phyloP scores from a whole-genome alignment of 352 stramenopile species.

The Phytophthora pini region DNA sequence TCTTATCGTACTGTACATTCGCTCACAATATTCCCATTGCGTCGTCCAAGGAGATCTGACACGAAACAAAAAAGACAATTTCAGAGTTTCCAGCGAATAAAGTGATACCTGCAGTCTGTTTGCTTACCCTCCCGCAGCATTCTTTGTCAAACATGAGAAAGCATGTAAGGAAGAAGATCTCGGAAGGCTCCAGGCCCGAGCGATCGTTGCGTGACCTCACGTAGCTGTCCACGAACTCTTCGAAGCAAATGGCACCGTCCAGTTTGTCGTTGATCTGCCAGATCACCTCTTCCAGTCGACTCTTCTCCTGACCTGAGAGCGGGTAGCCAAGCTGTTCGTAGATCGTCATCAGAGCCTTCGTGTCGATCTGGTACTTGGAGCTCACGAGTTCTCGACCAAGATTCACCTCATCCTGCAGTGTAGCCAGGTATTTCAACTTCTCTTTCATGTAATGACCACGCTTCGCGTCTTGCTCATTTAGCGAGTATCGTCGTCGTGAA shows the following conservation, averaged over 20 bases:
- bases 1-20: slow-evolving; percentile 1
- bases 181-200: slow-evolving; percentile 70
- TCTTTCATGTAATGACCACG: slow-evolving; percentile 44
- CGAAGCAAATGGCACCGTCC: slow-evolving; percentile 72
- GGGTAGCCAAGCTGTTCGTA: slow-evolving; percentile 67
- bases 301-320: slow-evolving; percentile 39
- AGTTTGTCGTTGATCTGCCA: slow-evolving; percentile 87
- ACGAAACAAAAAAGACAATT: slow-evolving; percentile 1
- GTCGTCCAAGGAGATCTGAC: slow-evolving; percentile 76
- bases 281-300: slow-evolving; percentile 69
- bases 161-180: slow-evolving; percentile 85
- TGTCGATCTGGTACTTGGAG: slow-evolving; percentile 58
- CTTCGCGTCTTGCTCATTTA: slow-evolving; percentile 42
- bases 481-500: slow-evolving; percentile 24
- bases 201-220: slow-evolving; percentile 65
- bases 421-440: slow-evolving; percentile 52
- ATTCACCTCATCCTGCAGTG: slow-evolving; percentile 64
- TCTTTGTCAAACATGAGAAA: slow-evolving; percentile 89
- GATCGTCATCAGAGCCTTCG: slow-evolving; percentile 51
- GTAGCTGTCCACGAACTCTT: slow-evolving; percentile 83
- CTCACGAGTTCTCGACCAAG: slow-evolving; percentile 62
- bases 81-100: neutral
- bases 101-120: neutral
- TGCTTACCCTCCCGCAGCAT: slow-evolving; percentile 61
- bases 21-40: slow-evolving; percentile 79